These are phyloP conservation scores for Plasmodium coatneyi DNA, from an alignment of 169 alveolate species.

Conservation along the genomic window DNA sequence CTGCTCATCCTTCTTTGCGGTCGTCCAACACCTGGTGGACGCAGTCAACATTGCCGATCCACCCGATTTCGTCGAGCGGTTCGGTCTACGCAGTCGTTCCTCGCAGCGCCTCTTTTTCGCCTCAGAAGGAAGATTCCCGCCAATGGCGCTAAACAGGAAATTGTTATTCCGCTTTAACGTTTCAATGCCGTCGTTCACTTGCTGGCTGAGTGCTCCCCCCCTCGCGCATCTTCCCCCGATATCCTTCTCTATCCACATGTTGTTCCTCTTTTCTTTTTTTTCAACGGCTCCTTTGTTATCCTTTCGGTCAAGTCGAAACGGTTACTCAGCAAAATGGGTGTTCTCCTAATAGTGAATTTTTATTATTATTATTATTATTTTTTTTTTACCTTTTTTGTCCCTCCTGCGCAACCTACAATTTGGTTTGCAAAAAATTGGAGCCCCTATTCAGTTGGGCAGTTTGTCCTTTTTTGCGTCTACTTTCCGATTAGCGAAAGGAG, in stretches of 20 bases:
- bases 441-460: not conserved
- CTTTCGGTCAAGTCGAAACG: not conserved
- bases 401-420: not conserved
- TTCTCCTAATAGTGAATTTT: not conserved
- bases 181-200: constrained; percentile 56
- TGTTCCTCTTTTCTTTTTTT: not conserved
- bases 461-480: not conserved
- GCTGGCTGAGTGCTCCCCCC: constrained; percentile 62
- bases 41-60: not conserved
- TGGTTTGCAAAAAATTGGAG: not conserved
- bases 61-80: not conserved
- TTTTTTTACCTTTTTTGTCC: not conserved
- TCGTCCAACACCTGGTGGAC: not conserved
- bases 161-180: constrained; percentile 39
- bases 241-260: constrained; percentile 69
- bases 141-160: not conserved
- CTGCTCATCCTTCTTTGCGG: not conserved
- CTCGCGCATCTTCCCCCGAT: constrained; percentile 6
- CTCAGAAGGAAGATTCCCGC: constrained; percentile 17
- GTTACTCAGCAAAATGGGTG: not conserved
- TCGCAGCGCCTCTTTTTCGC: not conserved
- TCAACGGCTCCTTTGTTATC: not conserved
- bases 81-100: not conserved
- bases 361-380: no score
- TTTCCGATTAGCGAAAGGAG: not conserved